Percentiles rank a stretch among this genome's conserved stretches.
Conservation (phyloP, 2,329 filamentous ascomycete species). For the Dothistroma pini region DNA sequence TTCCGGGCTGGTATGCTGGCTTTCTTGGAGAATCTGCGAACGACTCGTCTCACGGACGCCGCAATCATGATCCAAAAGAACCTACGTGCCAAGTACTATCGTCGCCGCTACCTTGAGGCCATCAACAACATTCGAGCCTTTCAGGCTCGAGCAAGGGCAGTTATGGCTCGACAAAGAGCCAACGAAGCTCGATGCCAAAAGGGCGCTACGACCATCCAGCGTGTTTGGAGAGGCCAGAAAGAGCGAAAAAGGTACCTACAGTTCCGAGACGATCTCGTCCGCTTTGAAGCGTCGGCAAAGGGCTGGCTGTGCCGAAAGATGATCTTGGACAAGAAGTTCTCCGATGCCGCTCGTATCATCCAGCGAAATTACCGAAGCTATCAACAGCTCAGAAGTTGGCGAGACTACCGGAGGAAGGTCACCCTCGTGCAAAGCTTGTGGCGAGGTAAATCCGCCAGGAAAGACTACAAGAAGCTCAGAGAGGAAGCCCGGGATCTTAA, state of each 20-base stretch:
- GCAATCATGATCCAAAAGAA: constrained; percentile 99
- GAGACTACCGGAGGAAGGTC: constrained; percentile 84
- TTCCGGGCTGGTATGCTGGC: constrained; percentile 99
- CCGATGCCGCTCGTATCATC: constrained; percentile 85
- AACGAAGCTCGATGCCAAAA: constrained; percentile 78
- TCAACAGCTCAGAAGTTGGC: constrained; percentile 73
- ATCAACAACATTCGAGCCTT: constrained; percentile 74
- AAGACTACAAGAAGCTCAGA: constrained; percentile 82
- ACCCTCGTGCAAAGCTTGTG: constrained; percentile 88
- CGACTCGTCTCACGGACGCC: constrained; percentile 83
- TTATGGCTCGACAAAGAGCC: constrained; percentile 70
- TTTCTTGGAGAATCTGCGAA: constrained; percentile 91
- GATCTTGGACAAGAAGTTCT: constrained; percentile 89
- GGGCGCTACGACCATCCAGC: constrained; percentile 90
- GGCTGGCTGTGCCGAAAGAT: constrained; percentile 86
- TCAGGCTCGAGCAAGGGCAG: constrained; percentile 74
- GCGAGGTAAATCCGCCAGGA: constrained; percentile 78
- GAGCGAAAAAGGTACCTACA: constrained; percentile 75
- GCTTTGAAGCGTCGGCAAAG: constrained; percentile 86
- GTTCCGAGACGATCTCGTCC: constrained; percentile 78
- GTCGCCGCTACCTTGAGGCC: constrained; percentile 83
- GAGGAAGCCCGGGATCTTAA: constrained; percentile 98
- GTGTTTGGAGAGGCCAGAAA: constrained; percentile 90
- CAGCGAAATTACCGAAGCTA: constrained; percentile 87
- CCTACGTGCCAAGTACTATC: constrained; percentile 89